Conservation (phyloP, 2,329 filamentous ascomycete species). For the Paramyrothecium roridum region DNA sequence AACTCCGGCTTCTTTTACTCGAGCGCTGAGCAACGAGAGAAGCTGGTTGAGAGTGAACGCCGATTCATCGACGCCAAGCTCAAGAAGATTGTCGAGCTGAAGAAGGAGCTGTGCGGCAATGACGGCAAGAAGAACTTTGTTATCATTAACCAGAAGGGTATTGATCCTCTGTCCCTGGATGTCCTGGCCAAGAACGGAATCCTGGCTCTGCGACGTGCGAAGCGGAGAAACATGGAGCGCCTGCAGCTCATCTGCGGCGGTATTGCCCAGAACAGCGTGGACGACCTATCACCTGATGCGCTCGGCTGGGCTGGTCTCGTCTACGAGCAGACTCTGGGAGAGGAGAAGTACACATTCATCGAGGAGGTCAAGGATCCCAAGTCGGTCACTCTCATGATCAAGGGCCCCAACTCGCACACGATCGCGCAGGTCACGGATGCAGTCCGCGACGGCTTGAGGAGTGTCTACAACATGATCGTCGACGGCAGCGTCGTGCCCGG, state of each 20-base stretch:
- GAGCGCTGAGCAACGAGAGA: constrained; percentile 92
- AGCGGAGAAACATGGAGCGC: constrained; percentile 98
- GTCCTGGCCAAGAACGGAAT: constrained; percentile 98
- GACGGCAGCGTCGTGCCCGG: constrained; percentile 93
- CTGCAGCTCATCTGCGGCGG: constrained; percentile 93
- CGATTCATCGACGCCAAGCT: constrained; percentile 95
- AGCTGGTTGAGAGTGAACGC: constrained; percentile 95
- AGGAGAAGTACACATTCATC: constrained; percentile 98
- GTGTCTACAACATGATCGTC: constrained; percentile 99
- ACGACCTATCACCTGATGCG: constrained; percentile 82
- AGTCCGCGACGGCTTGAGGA: constrained; percentile 88
- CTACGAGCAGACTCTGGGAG: constrained; percentile 94
- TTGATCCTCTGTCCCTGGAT: constrained; percentile 92
- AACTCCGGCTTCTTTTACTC: constrained; percentile 99
- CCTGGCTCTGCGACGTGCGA: constrained; percentile 86
- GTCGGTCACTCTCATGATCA: constrained; percentile 95
- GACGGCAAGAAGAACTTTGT: constrained; percentile 96
- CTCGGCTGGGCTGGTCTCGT: constrained; percentile 95
- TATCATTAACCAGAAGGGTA: constrained; percentile 98
- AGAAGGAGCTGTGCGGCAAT: constrained; percentile 94
- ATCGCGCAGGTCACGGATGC: constrained; percentile 97
- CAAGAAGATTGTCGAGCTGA: constrained; percentile 94
- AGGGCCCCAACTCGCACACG: constrained; percentile 94
- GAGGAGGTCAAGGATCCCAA: constrained; percentile 99
- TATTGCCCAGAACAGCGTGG: constrained; percentile 89